These are phyloP conservation scores for Fusarium sp. DNA, from an alignment of 2,329 filamentous ascomycete species.

Conservation along the genomic window DNA sequence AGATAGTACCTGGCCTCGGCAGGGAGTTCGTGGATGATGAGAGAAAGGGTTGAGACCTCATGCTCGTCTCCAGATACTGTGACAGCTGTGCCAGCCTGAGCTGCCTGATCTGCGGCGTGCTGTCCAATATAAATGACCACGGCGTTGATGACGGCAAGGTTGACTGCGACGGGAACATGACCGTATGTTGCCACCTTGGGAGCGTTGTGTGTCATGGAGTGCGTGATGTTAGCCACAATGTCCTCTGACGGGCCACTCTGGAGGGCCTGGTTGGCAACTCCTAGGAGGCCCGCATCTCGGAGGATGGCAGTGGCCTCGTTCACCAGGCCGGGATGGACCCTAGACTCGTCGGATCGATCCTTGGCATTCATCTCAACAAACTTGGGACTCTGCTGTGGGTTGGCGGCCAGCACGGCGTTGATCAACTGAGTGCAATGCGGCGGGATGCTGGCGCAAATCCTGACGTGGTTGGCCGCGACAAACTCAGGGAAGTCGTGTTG, in stretches of 20 bases:
- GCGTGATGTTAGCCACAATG: constrained; percentile 79
- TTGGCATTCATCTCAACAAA: constrained; percentile 79
- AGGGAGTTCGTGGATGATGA: constrained; percentile 79
- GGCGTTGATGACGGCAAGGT: constrained; percentile 80
- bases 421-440: constrained; percentile 87
- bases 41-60: constrained; percentile 79
- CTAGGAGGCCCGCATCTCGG: constrained; percentile 66
- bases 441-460: constrained; percentile 84
- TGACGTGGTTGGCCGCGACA: constrained; percentile 86
- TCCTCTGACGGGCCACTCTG: constrained; percentile 76
- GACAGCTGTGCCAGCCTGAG: constrained; percentile 69
- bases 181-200: constrained; percentile 73
- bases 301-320: constrained; percentile 72
- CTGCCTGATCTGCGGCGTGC: constrained; percentile 72
- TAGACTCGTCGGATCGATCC: constrained; percentile 80
- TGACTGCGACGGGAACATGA: constrained; percentile 74
- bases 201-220: constrained; percentile 74
- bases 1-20: constrained; percentile 88
- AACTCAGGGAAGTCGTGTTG: constrained; percentile 97
- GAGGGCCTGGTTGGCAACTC: constrained; percentile 70
- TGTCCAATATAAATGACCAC: constrained; percentile 86
- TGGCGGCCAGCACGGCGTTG: constrained; percentile 88
- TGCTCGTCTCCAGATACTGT: constrained; percentile 56
- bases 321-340: constrained; percentile 73
- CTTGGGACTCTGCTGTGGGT: constrained; percentile 77